Evolutionary conservation across 2,329 filamentous ascomycete species (phyloP).

Genomic region (Penicillium psychrosexuale): DNA sequence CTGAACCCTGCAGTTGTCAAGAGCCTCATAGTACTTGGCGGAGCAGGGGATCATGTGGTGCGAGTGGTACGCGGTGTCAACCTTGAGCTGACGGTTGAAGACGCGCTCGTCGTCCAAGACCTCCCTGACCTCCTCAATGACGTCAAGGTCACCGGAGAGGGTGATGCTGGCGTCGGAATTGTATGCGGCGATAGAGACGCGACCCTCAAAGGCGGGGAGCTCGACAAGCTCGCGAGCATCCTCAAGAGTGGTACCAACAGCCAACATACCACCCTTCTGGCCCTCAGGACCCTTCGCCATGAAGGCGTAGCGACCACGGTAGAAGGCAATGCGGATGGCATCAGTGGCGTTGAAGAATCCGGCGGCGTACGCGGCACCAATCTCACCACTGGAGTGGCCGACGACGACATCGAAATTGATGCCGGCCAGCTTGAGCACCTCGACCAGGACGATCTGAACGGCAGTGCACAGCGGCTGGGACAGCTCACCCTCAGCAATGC

Average conservation of each 20-base stretch:
- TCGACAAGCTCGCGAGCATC: constrained; percentile 5
- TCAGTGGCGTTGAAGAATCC: constrained; percentile 16
- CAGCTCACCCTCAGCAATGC: background rate
- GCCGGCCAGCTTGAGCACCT: background rate
- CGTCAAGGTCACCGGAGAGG: background rate
- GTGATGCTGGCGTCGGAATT: background rate
- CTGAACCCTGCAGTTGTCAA: background rate
- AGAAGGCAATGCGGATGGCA: constrained; percentile 16
- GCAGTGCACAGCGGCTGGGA: too few species aligned
- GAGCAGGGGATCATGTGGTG: constrained; percentile 14
- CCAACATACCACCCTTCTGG: constrained; percentile 10
- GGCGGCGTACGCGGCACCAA: constrained; percentile 28
- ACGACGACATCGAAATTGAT: constrained; percentile 18
- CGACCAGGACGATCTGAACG: background rate
- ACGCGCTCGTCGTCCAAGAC: constrained; percentile 4
- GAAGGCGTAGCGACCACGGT: constrained; percentile 1
- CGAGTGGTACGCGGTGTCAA: constrained; percentile 21
- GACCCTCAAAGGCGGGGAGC: background rate
- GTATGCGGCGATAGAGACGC: background rate
- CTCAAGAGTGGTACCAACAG: constrained; percentile 10
- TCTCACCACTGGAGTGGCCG: constrained; percentile 33
- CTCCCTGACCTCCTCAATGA: background rate
- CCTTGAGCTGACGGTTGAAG: constrained; percentile 2
- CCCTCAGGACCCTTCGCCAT: background rate
- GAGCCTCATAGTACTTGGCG: constrained; percentile 1